These are phyloP conservation scores for Davidsoniella eucalypti DNA, from an alignment of 2,329 filamentous ascomycete species.

Conservation along the genomic window DNA sequence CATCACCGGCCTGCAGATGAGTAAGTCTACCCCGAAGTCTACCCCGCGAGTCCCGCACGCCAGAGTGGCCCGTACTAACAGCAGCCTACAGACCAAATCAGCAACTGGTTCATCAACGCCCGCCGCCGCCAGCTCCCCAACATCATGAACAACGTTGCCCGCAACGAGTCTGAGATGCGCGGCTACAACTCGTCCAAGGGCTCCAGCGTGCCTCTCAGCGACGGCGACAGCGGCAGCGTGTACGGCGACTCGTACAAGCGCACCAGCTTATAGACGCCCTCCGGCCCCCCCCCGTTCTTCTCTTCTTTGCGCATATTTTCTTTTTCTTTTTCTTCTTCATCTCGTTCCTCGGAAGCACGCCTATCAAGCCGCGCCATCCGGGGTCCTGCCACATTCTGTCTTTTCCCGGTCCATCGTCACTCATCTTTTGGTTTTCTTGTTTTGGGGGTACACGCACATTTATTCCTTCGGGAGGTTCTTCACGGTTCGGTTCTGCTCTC, in stretches of 20 bases:
- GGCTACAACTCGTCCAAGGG: constrained; percentile 15
- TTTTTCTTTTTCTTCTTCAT: background rate
- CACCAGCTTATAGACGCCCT: constrained; percentile 32
- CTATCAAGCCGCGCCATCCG: background rate
- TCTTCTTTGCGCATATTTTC: background rate
- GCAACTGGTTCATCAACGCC: constrained; percentile 71
- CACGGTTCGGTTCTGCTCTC: background rate
- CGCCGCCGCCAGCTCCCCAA: constrained; percentile 47
- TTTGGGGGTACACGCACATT: background rate
- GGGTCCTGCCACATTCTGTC: background rate
- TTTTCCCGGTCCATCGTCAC: background rate
- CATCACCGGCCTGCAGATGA: constrained; percentile 62
- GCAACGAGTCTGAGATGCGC: constrained; percentile 31
- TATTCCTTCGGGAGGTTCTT: background rate
- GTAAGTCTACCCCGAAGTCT: constrained; percentile 39
- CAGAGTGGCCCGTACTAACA: constrained; percentile 2
- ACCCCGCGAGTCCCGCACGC: background rate
- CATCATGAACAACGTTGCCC: constrained; percentile 38
- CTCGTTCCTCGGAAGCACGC: background rate
- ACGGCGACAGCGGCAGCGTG: constrained; percentile 26
- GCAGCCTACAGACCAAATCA: constrained; percentile 43
- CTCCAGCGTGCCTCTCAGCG: constrained; percentile 25
- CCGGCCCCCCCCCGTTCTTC: background rate
- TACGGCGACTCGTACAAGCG: constrained; percentile 31
- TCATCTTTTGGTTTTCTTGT: constrained; percentile 2